Evolutionary conservation across 2,329 filamentous ascomycete genomes (phyloP).

Genomic region (Penicillium occitanis): DNA sequence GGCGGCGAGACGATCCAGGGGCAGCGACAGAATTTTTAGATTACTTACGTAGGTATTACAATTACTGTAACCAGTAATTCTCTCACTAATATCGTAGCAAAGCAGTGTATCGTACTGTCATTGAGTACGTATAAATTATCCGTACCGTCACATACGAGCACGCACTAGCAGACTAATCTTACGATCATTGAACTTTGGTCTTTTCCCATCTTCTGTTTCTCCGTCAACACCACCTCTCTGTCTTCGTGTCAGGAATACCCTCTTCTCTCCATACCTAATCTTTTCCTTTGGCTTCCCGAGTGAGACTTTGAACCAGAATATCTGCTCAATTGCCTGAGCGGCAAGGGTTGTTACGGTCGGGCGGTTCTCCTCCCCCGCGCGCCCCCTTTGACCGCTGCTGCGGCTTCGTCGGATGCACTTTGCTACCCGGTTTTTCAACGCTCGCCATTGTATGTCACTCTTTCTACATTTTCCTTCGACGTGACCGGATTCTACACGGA

Average conservation of each 20-base stretch:
- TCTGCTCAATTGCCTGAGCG: slow-evolving; percentile 12
- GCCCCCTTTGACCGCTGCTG: slow-evolving; percentile 20
- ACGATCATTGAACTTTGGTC: slow-evolving; percentile 7
- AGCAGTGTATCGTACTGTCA: neutral
- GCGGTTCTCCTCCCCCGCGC: slow-evolving; percentile 15
- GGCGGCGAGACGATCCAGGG: slow-evolving; percentile 1
- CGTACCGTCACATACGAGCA: slow-evolving; percentile 1
- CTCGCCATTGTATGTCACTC: slow-evolving; percentile 12
- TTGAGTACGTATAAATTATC: neutral
- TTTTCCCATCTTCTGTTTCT: neutral
- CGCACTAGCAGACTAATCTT: neutral
- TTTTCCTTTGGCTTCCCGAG: neutral
- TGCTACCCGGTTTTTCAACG: slow-evolving; percentile 1
- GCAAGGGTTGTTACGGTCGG: slow-evolving; percentile 18
- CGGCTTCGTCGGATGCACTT: slow-evolving; percentile 18
- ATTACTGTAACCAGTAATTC: neutral
- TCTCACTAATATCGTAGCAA: too few relatives aligned
- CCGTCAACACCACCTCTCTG: slow-evolving; percentile 15
- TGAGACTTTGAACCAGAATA: neutral
- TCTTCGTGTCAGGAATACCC: slow-evolving; percentile 18
- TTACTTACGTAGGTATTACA: neutral
- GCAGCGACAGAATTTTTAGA: slow-evolving; percentile 3
- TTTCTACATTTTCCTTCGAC: neutral
- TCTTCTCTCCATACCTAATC: neutral
- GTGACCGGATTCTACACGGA: neutral